phyloP scores from a whole-genome alignment of 208 protist species.

The Crithidia mellificae region DNA sequence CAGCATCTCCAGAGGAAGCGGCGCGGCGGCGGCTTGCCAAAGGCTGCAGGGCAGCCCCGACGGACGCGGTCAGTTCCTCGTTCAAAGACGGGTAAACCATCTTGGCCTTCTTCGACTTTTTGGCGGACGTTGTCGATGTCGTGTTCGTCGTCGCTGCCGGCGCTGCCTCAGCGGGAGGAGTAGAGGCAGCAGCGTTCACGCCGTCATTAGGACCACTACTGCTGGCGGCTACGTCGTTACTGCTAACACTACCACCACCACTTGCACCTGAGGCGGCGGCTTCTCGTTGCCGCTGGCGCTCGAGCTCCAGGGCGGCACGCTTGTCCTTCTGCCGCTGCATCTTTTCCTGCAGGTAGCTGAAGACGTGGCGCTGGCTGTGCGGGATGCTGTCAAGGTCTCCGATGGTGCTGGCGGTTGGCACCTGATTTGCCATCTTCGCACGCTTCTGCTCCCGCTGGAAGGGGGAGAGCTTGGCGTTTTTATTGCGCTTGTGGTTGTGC shows the following conservation, averaged over 20 bases:
- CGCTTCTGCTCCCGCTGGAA: conserved; percentile 84
- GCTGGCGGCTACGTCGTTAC: not conserved
- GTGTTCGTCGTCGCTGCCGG: conserved; percentile 2
- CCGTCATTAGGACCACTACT: too few relatives aligned
- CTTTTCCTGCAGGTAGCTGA: conserved; percentile 61
- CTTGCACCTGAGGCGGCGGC: not conserved
- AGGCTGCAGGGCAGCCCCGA: conserved; percentile 26
- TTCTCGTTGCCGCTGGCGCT: conserved; percentile 26
- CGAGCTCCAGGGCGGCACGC: conserved; percentile 29
- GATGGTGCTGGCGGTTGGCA: conserved; percentile 46
- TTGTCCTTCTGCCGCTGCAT: conserved; percentile 38
- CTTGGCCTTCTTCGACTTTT: conserved; percentile 18
- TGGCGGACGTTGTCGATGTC: too few relatives aligned
- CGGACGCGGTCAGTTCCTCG: conserved; percentile 32
- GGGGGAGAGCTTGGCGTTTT: conserved; percentile 87
- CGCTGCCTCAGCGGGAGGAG: not conserved
- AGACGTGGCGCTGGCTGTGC: conserved; percentile 63
- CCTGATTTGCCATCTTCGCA: conserved; percentile 72
- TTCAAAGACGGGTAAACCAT: conserved; percentile 36
- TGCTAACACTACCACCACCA: conserved; percentile 5
- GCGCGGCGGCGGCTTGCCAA: conserved; percentile 2
- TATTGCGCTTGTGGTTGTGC: conserved; percentile 66
- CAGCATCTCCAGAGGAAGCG: not conserved
- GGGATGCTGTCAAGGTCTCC: conserved; percentile 55
- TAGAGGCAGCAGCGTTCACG: not conserved